Conservation (phyloP, 495 filamentous ascomycete genomes). For the Ascobolus immersus region DNA sequence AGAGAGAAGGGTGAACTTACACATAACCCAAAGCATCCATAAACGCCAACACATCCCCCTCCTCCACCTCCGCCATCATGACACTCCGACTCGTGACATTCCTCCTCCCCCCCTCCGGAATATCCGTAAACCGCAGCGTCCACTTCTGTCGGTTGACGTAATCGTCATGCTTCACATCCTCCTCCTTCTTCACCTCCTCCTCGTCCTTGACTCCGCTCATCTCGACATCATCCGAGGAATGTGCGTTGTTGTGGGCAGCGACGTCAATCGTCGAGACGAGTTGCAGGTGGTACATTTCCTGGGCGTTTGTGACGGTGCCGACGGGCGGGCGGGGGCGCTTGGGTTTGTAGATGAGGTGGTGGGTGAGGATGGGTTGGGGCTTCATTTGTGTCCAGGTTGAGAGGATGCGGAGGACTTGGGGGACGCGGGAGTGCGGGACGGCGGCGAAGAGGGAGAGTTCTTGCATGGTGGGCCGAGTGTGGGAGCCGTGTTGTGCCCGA, state of each 20-base stretch:
- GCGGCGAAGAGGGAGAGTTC: slow-evolving; percentile 29
- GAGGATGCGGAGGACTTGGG: slow-evolving; percentile 40
- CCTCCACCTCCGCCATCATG: slow-evolving; percentile 15
- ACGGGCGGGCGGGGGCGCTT: slow-evolving; percentile 19
- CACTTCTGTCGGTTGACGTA: slow-evolving; percentile 17
- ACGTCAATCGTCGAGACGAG: slow-evolving; percentile 15
- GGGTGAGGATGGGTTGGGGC: slow-evolving; percentile 31
- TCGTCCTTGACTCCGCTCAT: neutral
- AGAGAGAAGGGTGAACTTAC: slow-evolving; percentile 13
- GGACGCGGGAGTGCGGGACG: slow-evolving; percentile 21
- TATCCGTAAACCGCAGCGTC: slow-evolving; percentile 20
- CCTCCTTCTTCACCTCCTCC: neutral
- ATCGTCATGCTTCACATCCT: slow-evolving; percentile 6
- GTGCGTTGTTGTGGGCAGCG: too few species aligned
- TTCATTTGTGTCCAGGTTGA: slow-evolving; percentile 42
- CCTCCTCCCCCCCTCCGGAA: slow-evolving; percentile 20
- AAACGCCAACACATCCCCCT: slow-evolving; percentile 20
- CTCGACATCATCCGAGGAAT: slow-evolving; percentile 1
- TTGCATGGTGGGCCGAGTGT: slow-evolving; percentile 12
- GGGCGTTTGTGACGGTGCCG: slow-evolving; percentile 3
- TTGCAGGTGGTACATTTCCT: slow-evolving; percentile 21
- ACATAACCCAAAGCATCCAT: slow-evolving; percentile 20
- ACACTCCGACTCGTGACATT: slow-evolving; percentile 18
- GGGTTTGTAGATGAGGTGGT: slow-evolving; percentile 42
- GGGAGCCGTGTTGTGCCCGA: neutral